These are phyloP conservation scores for Pythium phragmitis DNA, from an alignment of 352 stramenopile species.

Conservation along the genomic window DNA sequence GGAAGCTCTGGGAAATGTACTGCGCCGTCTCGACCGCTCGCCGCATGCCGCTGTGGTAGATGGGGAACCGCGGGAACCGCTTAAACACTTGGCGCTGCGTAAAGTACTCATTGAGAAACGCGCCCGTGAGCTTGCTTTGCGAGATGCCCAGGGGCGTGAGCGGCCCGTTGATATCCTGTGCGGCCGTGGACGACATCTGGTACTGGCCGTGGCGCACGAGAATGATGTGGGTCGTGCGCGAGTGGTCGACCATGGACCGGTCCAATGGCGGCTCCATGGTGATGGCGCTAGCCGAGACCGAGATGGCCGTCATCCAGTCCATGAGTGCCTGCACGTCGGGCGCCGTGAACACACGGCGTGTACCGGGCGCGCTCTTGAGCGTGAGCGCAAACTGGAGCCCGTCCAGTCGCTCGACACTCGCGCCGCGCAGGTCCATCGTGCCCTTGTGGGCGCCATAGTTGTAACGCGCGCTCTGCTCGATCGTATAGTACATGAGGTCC, in stretches of 20 bases:
- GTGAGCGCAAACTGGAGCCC: constrained; percentile 35
- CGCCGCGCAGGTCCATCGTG: constrained; percentile 48
- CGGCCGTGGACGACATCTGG: constrained; percentile 40
- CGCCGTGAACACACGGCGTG: constrained; percentile 40
- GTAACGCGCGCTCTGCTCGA: constrained; percentile 42
- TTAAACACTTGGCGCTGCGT: constrained; percentile 46
- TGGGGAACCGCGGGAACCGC: constrained; percentile 51
- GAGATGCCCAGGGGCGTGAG: constrained; percentile 55
- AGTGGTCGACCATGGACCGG: constrained; percentile 59
- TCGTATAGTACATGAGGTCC: constrained; percentile 68
- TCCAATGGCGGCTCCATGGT: constrained; percentile 43
- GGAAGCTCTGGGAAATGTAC: constrained; percentile 44
- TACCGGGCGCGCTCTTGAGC: constrained; percentile 24
- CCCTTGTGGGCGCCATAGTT: constrained; percentile 63
- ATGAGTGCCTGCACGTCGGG: constrained; percentile 58
- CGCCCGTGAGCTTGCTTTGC: constrained; percentile 45
- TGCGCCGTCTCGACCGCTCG: constrained; percentile 54
- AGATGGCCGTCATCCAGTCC: constrained; percentile 77
- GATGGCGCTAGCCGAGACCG: constrained; percentile 40
- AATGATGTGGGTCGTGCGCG: constrained; percentile 66
- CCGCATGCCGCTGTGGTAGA: constrained; percentile 62
- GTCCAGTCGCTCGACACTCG: constrained; percentile 50
- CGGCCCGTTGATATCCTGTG: constrained; percentile 47
- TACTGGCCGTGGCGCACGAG: constrained; percentile 73
- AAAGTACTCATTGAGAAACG: constrained; percentile 54